Base-by-base conservation (phyloP, 768 basidiomycete species). In the Boletus patriciae region DNA sequence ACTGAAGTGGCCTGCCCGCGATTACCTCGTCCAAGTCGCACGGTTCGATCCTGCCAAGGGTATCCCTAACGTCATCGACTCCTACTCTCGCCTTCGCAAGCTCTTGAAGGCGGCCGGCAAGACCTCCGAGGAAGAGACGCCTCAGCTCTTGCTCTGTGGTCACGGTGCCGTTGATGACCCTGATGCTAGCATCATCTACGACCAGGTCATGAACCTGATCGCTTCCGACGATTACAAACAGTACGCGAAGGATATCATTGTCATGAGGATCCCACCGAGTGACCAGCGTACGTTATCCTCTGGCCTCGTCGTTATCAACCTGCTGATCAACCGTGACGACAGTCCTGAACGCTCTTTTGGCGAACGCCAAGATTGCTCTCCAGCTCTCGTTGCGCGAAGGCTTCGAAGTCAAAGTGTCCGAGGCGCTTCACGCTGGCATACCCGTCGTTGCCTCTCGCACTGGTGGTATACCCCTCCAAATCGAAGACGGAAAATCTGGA, bases 321-420 rank as follows among this genome's bases (percentile, higher is more conserved):
- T 50, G 42, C 66, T 58, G 18, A 64, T 43, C 38, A 0, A 36
- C 4, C 21, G 29, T 42, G 57, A 36, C 64, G 44, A 48, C 65
- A 86, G 88, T 96, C 49, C 80, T 98, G 57, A 94, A 96, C 62
- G 87, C 89, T 10, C 80, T 97, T 63, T 83, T 97, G 83, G 86
- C 89, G 50, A 95, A 94, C 62, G 82, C 91, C 44, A 87, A 90
- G 77, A 87, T 95, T 55, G 94, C 91, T 5, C 82, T 93, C 47
- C 95, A 98, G 72, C 84, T 98, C 44, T 94, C 92, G 50, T 88
- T 90, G 44, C 88, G 94, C 55, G 95, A 98, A 76, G 95, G 95
- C 29, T 98, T 97, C 75, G 95, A 98, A 69, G 92, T 98, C 74
- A 98, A 98, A 73, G 94, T 95, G 48, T 94, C 92, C 46, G 92